phyloP scores from a whole-genome alignment of 768 basidiomycete genomes.

The Leucocoprinus leucothites region DNA sequence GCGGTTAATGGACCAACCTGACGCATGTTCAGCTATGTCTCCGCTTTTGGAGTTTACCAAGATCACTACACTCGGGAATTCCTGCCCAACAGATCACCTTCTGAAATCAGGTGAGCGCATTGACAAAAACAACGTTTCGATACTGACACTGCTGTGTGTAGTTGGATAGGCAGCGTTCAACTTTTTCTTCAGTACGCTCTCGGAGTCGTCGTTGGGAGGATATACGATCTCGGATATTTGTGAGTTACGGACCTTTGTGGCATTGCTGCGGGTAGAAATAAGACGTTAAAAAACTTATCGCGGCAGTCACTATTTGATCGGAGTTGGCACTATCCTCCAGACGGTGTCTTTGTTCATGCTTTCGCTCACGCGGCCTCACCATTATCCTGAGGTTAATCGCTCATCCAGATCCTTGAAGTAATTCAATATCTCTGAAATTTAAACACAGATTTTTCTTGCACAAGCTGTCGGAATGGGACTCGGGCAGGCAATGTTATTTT shows the following conservation, averaged over 20 bases:
- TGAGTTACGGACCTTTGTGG: constrained; percentile 19
- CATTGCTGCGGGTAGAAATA: constrained; percentile 10
- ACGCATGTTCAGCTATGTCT: constrained; percentile 31
- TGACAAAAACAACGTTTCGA: background rate
- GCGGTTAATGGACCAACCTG: constrained; percentile 7
- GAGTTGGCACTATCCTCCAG: constrained; percentile 32
- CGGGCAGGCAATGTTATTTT: constrained; percentile 45
- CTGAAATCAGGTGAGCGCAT: constrained; percentile 37
- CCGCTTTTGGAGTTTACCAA: constrained; percentile 45
- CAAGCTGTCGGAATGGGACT: constrained; percentile 58
- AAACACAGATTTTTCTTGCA: constrained; percentile 42
- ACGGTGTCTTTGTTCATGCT: constrained; percentile 41
- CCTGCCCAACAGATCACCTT: constrained; percentile 34
- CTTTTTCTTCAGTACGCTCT: constrained; percentile 42
- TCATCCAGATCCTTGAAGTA: background rate
- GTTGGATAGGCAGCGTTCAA: constrained; percentile 51
- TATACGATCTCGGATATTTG: constrained; percentile 50
- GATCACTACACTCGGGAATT: constrained; percentile 43
- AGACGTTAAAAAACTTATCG: constrained; percentile 9
- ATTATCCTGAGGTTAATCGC: constrained; percentile 46
- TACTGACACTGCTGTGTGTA: constrained; percentile 15
- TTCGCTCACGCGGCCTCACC: constrained; percentile 35
- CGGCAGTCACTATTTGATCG: constrained; percentile 33
- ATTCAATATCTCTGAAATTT: background rate
- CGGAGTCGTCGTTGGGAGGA: constrained; percentile 36